Conservation (phyloP, 1,139 yeast genomes). For the Hyphopichia wangnamkhiaoensis region DNA sequence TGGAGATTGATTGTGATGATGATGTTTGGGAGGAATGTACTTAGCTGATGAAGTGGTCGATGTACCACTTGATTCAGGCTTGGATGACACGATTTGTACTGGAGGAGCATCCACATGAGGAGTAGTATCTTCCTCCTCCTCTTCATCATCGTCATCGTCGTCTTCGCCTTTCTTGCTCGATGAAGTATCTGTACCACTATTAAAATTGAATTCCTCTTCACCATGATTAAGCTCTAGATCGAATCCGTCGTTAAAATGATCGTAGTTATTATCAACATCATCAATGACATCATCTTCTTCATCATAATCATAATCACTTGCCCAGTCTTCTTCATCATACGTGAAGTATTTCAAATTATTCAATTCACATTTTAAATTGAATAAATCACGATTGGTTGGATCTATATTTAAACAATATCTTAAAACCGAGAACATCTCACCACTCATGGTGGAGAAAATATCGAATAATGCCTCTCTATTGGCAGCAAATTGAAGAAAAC, state of each 20-base stretch:
- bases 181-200: conserved; percentile 3
- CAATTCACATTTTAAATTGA: conserved; percentile 60
- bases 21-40: conserved; percentile 1
- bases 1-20: neutral
- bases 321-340: conserved; percentile 74
- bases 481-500: conserved; percentile 83
- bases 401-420: conserved; percentile 80
- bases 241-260: conserved; percentile 1
- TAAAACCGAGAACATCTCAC: conserved; percentile 80
- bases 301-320: conserved; percentile 46
- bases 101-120: neutral
- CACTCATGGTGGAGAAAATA: conserved; percentile 86
- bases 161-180: neutral
- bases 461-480: conserved; percentile 90
- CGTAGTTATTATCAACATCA: conserved; percentile 19
- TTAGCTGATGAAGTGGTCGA: too few species aligned
- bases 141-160: conserved; percentile 4
- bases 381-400: conserved; percentile 79
- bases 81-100: too few species aligned
- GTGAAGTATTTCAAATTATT: conserved; percentile 68
- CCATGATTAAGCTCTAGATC: conserved; percentile 3
- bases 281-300: conserved; percentile 28
- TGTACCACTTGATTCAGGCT: too few species aligned
- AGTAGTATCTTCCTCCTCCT: neutral
- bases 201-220: conserved; percentile 7